These are phyloP conservation scores for Fragaria ananassa DNA, from an alignment of 306 rosid species.

Conservation along the genomic window DNA sequence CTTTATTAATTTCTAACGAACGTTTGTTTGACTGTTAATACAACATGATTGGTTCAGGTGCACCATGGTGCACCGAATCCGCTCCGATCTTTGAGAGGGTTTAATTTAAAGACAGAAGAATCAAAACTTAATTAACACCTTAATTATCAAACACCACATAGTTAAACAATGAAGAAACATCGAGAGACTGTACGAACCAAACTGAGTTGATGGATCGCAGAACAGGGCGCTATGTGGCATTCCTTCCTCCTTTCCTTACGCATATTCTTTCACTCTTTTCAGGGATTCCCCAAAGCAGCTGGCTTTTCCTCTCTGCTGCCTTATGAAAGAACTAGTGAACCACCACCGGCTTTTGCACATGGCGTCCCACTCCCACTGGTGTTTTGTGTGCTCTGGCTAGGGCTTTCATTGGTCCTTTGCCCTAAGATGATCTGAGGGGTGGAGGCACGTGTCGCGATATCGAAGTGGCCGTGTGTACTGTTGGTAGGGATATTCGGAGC, in stretches of 20 bases:
- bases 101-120: conserved; percentile 34
- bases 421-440: not conserved
- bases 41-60: too few relatives aligned
- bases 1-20: too few relatives aligned
- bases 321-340: conserved; percentile 9
- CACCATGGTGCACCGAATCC: too few relatives aligned
- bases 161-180: conserved; percentile 33
- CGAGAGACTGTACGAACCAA: conserved; percentile 33
- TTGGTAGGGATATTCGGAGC: conserved; percentile 34
- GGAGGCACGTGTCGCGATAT: conserved; percentile 38
- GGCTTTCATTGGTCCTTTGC: not conserved
- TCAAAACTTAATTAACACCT: conserved; percentile 35
- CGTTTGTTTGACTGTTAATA: too few relatives aligned
- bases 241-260: conserved; percentile 35
- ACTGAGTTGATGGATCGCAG: conserved; percentile 36
- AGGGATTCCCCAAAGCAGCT: conserved; percentile 54
- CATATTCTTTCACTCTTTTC: conserved; percentile 34
- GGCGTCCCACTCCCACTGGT: conserved; percentile 22
- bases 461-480: conserved; percentile 7
- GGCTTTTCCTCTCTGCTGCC: conserved; percentile 39
- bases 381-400: not conserved
- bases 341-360: conserved; percentile 53
- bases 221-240: conserved; percentile 43
- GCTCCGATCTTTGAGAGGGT: conserved; percentile 34
- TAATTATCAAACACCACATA: not conserved